Evolutionary conservation across 768 basidiomycete genomes (phyloP).

Genomic region (Kwoniella shandongensis): DNA sequence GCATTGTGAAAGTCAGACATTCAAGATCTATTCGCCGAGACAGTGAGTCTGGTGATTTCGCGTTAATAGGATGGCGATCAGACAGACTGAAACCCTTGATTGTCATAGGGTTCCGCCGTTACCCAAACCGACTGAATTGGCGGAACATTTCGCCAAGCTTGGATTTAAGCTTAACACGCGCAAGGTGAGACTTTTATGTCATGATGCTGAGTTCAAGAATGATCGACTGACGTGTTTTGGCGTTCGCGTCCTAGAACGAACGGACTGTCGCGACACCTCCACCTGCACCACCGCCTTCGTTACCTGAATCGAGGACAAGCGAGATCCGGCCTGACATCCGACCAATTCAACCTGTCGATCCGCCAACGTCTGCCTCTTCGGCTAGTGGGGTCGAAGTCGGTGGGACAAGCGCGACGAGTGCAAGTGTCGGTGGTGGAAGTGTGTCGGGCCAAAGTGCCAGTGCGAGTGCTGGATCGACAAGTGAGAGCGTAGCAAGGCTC

Average conservation of each 20-base stretch:
- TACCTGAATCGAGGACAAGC: neutral
- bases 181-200: slow-evolving; percentile 27
- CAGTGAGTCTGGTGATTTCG: slow-evolving; percentile 27
- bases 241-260: slow-evolving; percentile 11
- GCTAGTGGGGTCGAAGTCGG: too few species aligned
- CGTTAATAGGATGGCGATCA: neutral
- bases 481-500: too few species aligned
- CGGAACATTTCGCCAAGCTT: slow-evolving; percentile 43
- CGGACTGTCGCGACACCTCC: slow-evolving; percentile 17
- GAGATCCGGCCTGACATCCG: too few species aligned
- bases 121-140: slow-evolving; percentile 39
- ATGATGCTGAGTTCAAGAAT: neutral
- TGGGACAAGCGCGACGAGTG: too few species aligned
- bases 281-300: neutral
- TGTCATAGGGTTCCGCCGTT: slow-evolving; percentile 41
- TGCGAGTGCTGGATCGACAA: too few species aligned
- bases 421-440: too few species aligned
- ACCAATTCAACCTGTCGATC: too few species aligned
- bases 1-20: slow-evolving; percentile 29
- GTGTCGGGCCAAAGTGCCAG: too few species aligned
- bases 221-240: neutral
- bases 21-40: slow-evolving; percentile 43
- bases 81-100: neutral
- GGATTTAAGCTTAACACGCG: slow-evolving; percentile 49
- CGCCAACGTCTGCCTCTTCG: too few species aligned